Base-by-base conservation (phyloP, 352 stramenopile genomes). In the Phytopythium mirpurense region DNA sequence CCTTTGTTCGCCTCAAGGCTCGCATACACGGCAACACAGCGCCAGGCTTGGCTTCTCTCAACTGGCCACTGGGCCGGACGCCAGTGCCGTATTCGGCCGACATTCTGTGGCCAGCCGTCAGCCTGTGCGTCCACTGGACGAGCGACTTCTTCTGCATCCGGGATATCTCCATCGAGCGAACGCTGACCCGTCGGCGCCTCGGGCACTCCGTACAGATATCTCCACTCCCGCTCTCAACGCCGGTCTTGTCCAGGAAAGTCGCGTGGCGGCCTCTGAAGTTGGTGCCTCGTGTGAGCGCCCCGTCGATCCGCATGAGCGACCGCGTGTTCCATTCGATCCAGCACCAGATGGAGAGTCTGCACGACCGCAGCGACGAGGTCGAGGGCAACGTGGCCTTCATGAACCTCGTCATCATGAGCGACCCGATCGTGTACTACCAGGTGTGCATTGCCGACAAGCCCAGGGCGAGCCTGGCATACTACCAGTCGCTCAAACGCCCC, bases 371-470 rank as follows among this genome's bases (percentile, higher is more conserved):
- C 7, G 41, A 66, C 29, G 51, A 57, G 12, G 57, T 74, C 11
- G 56, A 68, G 27, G 58, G 59, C 0, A 70, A 70, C 27, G 52
- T 72, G 11, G 62, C 68, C 0, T 68, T 76, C 35, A 72, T 75
- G 57, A 79, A 72, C 31, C 47, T 70, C 14, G 64, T 73, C 8
- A 18, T 70, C 9, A 66, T 79, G 67, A 79, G 67, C 23, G 67
- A 76, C 32, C 70, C 70, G 4, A 41, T 79, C 8, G 63, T 70
- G 19, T 74, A 63, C 44, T 49, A 7, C 4, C 26, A 24, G 67
- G 31, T 60, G 42, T 7, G 31, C 56, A 23, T 38, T 11, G 4
- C 9, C 14, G 2, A 2, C 31, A 7, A 21, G 0, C 3, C 16
- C 2, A 21, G 19, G 10, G 38, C 23, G 46, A 29, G 2, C 7